These are phyloP conservation scores for Thielaviopsis punctulata DNA, from an alignment of 2,329 filamentous ascomycete genomes.

Conservation along the genomic window DNA sequence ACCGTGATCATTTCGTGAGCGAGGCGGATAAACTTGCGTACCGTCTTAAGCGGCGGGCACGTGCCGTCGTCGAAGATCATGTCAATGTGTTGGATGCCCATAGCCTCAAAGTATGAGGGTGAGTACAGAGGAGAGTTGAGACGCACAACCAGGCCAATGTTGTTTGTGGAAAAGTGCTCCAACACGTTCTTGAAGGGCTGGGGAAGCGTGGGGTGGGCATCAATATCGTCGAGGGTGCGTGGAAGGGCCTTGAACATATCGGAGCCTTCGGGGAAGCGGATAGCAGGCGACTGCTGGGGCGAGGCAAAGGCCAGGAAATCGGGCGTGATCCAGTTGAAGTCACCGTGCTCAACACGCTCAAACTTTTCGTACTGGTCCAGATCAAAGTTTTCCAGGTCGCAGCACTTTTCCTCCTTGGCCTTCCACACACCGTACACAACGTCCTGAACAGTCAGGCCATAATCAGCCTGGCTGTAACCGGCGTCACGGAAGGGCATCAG, in stretches of 20 bases:
- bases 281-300: conserved; percentile 64
- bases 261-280: conserved; percentile 53
- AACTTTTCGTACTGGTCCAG: conserved; percentile 93
- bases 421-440: conserved; percentile 98
- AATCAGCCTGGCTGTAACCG: conserved; percentile 96
- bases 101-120: conserved; percentile 86
- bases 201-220: conserved; percentile 52
- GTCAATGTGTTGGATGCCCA: conserved; percentile 89
- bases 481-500: conserved; percentile 98
- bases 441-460: conserved; percentile 87
- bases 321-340: conserved; percentile 98
- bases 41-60: conserved; percentile 74
- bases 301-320: conserved; percentile 93
- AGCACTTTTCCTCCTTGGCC: conserved; percentile 88
- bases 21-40: conserved; percentile 85
- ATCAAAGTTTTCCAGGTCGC: conserved; percentile 82
- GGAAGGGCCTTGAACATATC: conserved; percentile 61
- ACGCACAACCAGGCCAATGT: conserved; percentile 84
- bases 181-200: conserved; percentile 92
- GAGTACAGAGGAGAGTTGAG: conserved; percentile 94
- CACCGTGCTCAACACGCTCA: conserved; percentile 91
- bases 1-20: conserved; percentile 88
- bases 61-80: conserved; percentile 99
- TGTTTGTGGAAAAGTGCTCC: conserved; percentile 68
- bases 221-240: conserved; percentile 55